Base-by-base conservation (phyloP, 495 filamentous ascomycete species). In the Hypomontagnella submonticulosa region DNA sequence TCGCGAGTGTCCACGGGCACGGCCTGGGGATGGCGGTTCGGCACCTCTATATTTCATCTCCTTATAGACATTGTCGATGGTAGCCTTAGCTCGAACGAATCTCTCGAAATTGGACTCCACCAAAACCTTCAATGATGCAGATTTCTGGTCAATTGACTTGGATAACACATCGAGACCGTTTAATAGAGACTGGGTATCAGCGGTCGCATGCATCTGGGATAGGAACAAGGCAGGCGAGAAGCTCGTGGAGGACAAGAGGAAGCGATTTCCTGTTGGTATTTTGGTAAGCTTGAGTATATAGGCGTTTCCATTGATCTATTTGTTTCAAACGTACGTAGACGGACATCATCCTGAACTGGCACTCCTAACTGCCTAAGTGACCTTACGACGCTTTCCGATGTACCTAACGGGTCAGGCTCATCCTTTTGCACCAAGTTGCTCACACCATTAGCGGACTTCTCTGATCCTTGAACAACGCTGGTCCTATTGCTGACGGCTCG, bases 101-200 rank as follows among this genome's bases (percentile, higher is more conserved):
- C 93, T 89, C 77, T 99, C 96, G 70, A 99, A 99, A 71, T 99
- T 98, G 27, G 90, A 92, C 75, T 99, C 95, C 19, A 99, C 95
- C 3, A 99, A 83, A 1, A 96, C 90, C 74, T 99, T 99, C 34
- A 99, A 78, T 4, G 92, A 96, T 0, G 93, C 95, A 0, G 93
- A 97, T 71, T 99, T 99, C 73, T 98, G 91, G 67, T 98, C 95
- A 66, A 99, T 99, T 0, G 93, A 97, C 49, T 82, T 83, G 4
- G 92, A 92, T 3, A 99, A 84, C 44, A 89, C 85, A 36, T 95
- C 88, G 8, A 98, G 84, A 2, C 95, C 95, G 19, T 85, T 79
- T 13, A 95, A 81, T 2, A 99, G 81, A 12, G 87, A 83, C 55
- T 93, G 81, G 0, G 92, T 96, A 33, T 92, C 92, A 30, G 88